Evolutionary conservation across 257 asterid species (phyloP).

Genomic region (Solanum verrucosum): DNA sequence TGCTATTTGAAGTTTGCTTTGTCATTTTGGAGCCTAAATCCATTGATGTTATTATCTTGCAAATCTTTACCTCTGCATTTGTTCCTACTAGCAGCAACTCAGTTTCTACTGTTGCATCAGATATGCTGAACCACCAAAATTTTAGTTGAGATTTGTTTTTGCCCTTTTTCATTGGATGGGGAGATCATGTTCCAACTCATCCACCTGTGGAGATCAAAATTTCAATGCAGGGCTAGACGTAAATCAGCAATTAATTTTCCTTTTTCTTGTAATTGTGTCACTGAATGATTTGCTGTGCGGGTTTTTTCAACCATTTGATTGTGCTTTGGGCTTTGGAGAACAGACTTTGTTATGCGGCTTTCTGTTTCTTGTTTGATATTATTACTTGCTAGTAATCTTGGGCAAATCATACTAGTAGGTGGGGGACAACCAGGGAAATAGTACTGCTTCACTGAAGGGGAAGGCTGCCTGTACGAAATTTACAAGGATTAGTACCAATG

Average conservation of each 20-base stretch:
- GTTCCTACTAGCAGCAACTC: background rate
- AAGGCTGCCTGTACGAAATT: constrained; percentile 86
- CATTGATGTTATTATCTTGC: background rate
- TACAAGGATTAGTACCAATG: constrained; percentile 77
- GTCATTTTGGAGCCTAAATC: background rate
- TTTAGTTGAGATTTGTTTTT: background rate
- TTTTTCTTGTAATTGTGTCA: background rate
- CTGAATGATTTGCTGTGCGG: background rate
- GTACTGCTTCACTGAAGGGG: constrained; percentile 38
- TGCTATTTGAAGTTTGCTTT: background rate
- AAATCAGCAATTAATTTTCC: background rate
- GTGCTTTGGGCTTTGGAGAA: background rate
- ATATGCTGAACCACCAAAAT: background rate
- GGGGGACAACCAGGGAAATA: constrained; percentile 19
- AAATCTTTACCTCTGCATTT: background rate
- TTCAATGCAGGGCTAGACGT: background rate
- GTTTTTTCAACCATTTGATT: background rate
- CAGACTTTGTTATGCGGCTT: background rate
- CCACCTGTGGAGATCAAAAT: background rate
- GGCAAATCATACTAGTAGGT: constrained; percentile 30
- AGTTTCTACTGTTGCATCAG: background rate
- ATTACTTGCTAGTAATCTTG: background rate
- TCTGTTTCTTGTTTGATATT: background rate
- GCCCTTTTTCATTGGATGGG: background rate
- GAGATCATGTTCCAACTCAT: background rate